Evolutionary conservation across 208 protist genomes (phyloP), one percentile per base, ranked within the genome.

Genomic region (Trypanosoma rangeli): DNA sequence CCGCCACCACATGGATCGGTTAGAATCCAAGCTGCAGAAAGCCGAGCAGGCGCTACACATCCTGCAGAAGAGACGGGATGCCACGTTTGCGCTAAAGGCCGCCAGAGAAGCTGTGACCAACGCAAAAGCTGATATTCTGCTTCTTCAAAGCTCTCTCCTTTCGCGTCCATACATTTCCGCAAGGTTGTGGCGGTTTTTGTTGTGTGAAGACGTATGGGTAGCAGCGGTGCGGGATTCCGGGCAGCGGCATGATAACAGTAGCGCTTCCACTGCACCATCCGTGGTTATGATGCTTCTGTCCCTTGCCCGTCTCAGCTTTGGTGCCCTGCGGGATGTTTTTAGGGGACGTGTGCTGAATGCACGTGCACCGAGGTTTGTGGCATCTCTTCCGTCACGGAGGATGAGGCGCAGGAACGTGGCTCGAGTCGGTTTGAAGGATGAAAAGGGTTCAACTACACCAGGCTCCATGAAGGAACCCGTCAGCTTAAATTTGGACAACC

Each of bases 311-410:
- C 55, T 95, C 5, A 35, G 73, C 5, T 71, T 94, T 54, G 87
- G 87, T 13, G 68, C 84, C 0, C 62, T 94, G 61, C 78, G 76
- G 16, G 85, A 90, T 59, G 86, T 88, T 60, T 72, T 89, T 26
- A 56, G 88, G 9, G 87, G 90, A 22, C 54, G 70, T 13, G 59
- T 66, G 13, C 44, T 95, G 22, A 89, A 80, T 68, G 57, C 63
- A 13, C 64, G 64, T 50, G 63, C 87, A 0, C 90, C 90, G n/a
- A 81, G 90, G n/a, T 95, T 95, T 76, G 87, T 83, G 18, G 87
- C 82, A 3, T 95, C 90, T 0, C 68, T 94, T 33, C 90, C 89
- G 1, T 93, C 86, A n/a, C 61, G 66, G 9, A 56, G 55, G 49
- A 66, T 66, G 56, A 2, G 70, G 44, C 33, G 26, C 26, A 33